These are phyloP conservation scores for Aspergillus cristatus DNA, from an alignment of 495 filamentous ascomycete genomes.

Conservation along the genomic window DNA sequence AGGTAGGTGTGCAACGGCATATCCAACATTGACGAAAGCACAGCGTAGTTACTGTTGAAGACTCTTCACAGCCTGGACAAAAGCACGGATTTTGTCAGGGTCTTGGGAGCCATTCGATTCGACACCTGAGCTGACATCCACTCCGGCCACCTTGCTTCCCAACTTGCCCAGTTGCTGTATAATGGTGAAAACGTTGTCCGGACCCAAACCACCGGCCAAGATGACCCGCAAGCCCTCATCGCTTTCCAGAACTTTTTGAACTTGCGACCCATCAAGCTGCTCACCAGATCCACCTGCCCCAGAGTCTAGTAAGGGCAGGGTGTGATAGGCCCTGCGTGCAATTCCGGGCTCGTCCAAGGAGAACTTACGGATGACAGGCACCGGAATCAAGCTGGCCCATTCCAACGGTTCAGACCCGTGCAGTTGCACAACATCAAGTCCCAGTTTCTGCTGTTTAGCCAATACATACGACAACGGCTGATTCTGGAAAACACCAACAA, in stretches of 20 bases:
- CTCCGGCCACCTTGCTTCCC: slow-evolving; percentile 56
- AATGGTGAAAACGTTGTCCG: slow-evolving; percentile 60
- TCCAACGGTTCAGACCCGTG: slow-evolving; percentile 89
- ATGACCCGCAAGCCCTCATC: slow-evolving; percentile 61
- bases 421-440: slow-evolving; percentile 85
- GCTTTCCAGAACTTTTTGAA: slow-evolving; percentile 50
- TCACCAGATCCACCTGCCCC: slow-evolving; percentile 75
- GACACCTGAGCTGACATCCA: slow-evolving; percentile 92
- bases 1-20: too few species aligned
- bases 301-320: slow-evolving; percentile 75
- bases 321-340: slow-evolving; percentile 68
- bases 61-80: slow-evolving; percentile 65
- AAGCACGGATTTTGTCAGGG: slow-evolving; percentile 69
- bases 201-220: slow-evolving; percentile 73
- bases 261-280: slow-evolving; percentile 54
- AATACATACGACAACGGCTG: slow-evolving; percentile 77
- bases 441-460: slow-evolving; percentile 59
- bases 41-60: slow-evolving; percentile 14
- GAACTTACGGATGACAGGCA: slow-evolving; percentile 83
- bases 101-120: slow-evolving; percentile 78
- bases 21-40: too few species aligned
- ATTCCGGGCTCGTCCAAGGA: slow-evolving; percentile 60
- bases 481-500: slow-evolving; percentile 92
- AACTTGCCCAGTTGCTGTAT: slow-evolving; percentile 48
- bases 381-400: slow-evolving; percentile 78